These are phyloP conservation scores for Nakaseomyces glabratus DNA, from an alignment of 1,139 yeast genomes.

Conservation along the genomic window DNA sequence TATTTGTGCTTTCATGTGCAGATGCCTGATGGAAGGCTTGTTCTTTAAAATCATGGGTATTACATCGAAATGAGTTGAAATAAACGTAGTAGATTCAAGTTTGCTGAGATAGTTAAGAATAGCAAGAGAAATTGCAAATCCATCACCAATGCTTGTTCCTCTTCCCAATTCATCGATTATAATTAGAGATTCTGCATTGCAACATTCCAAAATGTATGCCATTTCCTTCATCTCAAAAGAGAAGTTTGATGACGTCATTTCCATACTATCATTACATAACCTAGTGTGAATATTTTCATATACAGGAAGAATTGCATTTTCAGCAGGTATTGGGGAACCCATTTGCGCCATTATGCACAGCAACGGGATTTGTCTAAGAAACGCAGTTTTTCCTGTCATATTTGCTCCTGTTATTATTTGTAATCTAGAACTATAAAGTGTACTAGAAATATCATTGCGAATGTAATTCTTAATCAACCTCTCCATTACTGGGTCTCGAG, in stretches of 20 bases:
- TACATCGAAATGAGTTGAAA: conserved; percentile 37
- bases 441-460: conserved; percentile 35
- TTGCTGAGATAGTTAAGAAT: conserved; percentile 31
- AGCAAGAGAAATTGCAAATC: conserved; percentile 36
- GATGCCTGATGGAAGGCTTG: conserved; percentile 30
- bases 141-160: conserved; percentile 38
- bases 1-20: conserved; percentile 28
- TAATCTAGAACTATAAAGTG: conserved; percentile 33
- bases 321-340: conserved; percentile 40
- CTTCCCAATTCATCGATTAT: conserved; percentile 42
- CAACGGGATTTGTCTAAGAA: conserved; percentile 36
- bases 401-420: conserved; percentile 42
- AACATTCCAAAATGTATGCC: conserved; percentile 35
- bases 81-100: conserved; percentile 29
- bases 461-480: conserved; percentile 26
- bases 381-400: conserved; percentile 43
- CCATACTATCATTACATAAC: conserved; percentile 32
- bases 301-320: conserved; percentile 34
- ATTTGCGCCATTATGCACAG: conserved; percentile 39
- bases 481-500: conserved; percentile 39
- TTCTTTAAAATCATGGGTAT: conserved; percentile 31
- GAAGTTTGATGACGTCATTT: conserved; percentile 35
- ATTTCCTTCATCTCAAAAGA: conserved; percentile 41
- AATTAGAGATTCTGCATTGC: conserved; percentile 30
- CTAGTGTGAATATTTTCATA: conserved; percentile 35